Base-by-base conservation (phyloP, 306 rosid genomes). In the Sphenostylis stenocarpa region DNA sequence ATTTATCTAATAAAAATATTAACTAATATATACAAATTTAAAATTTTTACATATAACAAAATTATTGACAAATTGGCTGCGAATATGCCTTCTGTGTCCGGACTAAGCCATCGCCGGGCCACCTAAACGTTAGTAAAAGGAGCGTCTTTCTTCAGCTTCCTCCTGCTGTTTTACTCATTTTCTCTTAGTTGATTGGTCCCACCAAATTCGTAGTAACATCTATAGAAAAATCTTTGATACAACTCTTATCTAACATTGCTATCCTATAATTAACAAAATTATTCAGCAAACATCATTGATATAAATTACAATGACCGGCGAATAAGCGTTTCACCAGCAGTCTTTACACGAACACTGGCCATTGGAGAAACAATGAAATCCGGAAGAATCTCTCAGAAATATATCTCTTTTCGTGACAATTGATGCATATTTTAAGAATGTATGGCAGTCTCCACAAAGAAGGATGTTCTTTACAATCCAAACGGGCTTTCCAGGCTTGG, bases 281-380 rank as follows among this genome's bases (percentile, higher is more conserved):
- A 38, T 28, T 58, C 75, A 44, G 15, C 76, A 78, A 47, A 45
- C 23, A 55, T 28, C 9, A 70, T 14, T 24, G 53, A 66, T 34
- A 23, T 28, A 45, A 72, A 77, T 20, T 26, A 44, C 36, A 33
- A 56, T 73, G 48, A 78, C 38, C 36, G 0, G 60, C 5, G 74
- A 61, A 28, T 71, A 17, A 38, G 49, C 7, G 4, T 53, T 61
- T 85, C 82, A 91, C 96, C 96, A 88, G 72, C 81, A 86, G 69
- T 90, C 96, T 78, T 87, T 87, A 86, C 97, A 90, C 0, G 90
- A 94, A 84, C 98, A 94, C 66, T 77, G 90, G 23, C 98, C 98
- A 73, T 84, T 63, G 33, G 84, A 81, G 86, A 94, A 89, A 73
- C 87, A 85, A 84, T 94, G 98, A 82, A 94, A 87, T 38, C 97